Evolutionary conservation across 257 asterid species (phyloP), one percentile per base, ranked within the genome.

Genomic region (Gentiana straminea): DNA sequence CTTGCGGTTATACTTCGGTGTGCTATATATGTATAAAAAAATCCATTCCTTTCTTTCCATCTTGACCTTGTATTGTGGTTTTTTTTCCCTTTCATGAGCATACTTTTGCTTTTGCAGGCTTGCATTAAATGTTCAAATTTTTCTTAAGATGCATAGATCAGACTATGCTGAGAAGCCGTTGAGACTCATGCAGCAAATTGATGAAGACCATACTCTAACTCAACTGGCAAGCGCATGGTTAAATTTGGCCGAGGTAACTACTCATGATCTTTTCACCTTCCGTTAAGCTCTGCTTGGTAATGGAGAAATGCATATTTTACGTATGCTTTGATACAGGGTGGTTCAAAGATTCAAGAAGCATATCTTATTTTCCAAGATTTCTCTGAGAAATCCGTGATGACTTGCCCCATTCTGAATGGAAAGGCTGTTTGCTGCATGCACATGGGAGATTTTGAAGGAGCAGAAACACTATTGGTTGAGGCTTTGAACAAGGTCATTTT

Each of bases 371-470:
- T 78, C 83, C 98, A 87, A 72, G 98, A 91, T 71, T 91, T 91
- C 82, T 83, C 95, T 41, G 98, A 91, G 84, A 87, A 81, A 85
- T 84, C 75, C 64, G 93, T 64, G 55, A 74, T 83, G 88, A 91
- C 98, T 49, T 78, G 86, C 68, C 84, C 88, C 79, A 74, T 91
- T 64, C 79, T 91, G 58, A 91, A 87, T 70, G 96, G 98, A 62
- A 91, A 88, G 80, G 97, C 98, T 54, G 84, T 87, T 71, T 91
- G 96, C 79, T 83, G 96, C 88, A 83, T 91, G 93, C 98, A 87
- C 81, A 91, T 84, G 86, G 98, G 98, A 38, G 84, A 81, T 68
- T 87, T 91, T 46, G 94, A 81, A 48, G 96, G 87, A 58, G 98
- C 98, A 5, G 98, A 91, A 64, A 67, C 81, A 13, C 88, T 84